phyloP scores from a whole-genome alignment of 306 rosid species.

The Glycyrrhiza uralensis region DNA sequence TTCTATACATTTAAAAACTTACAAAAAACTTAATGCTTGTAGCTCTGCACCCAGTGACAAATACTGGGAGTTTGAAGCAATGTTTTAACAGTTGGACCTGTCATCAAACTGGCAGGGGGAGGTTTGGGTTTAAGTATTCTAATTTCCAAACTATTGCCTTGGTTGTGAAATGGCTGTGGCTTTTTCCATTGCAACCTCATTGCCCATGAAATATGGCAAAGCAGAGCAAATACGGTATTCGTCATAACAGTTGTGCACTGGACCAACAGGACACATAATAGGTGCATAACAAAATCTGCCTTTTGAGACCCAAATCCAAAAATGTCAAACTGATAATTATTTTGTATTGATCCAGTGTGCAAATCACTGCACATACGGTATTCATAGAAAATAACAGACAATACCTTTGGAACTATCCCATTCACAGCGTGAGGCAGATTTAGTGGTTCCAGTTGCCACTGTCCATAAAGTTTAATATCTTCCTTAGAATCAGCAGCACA shows the following conservation, averaged over 20 bases:
- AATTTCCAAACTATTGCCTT: not conserved
- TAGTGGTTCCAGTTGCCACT: conserved; percentile 88
- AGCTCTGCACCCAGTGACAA: not conserved
- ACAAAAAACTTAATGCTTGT: not conserved
- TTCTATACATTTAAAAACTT: not conserved
- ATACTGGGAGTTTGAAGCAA: not conserved
- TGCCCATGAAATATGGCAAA: not conserved
- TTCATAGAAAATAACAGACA: not conserved
- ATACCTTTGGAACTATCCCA: conserved; percentile 88
- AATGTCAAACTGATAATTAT: not conserved
- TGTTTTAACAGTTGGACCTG: not conserved
- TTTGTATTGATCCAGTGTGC: not conserved
- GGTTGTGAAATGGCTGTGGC: not conserved
- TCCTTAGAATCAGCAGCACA: conserved; percentile 44
- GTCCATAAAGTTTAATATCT: conserved; percentile 68
- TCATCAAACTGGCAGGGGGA: not conserved
- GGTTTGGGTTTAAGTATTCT: not conserved
- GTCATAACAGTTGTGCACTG: not conserved
- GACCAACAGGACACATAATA: not conserved
- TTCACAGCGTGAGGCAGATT: conserved; percentile 75
- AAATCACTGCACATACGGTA: conserved; percentile 18
- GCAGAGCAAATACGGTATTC: not conserved
- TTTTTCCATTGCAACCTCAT: conserved; percentile 2
- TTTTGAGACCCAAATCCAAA: not conserved
- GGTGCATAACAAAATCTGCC: not conserved